phyloP scores from a whole-genome alignment of 257 asterid genomes.

The Primulina tabacum region DNA sequence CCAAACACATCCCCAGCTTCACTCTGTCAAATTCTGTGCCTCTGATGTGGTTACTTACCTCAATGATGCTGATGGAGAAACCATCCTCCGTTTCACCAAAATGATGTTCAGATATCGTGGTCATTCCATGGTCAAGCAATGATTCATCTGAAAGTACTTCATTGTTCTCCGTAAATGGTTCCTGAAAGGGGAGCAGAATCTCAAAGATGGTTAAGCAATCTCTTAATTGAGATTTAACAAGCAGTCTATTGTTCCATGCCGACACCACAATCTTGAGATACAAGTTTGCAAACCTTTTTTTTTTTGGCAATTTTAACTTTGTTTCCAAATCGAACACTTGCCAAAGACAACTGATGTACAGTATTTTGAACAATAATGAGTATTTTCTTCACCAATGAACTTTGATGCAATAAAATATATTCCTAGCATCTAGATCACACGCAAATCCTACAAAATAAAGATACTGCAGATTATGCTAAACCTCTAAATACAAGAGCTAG shows the following conservation, averaged over 20 bases:
- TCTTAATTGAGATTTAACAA: conserved; percentile 11
- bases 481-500: neutral
- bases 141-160: conserved; percentile 21
- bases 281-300: too few relatives aligned
- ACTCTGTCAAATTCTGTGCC: neutral
- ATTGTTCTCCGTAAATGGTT: conserved; percentile 17
- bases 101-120: conserved; percentile 48
- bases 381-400: neutral
- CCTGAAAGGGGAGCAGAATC: conserved; percentile 31
- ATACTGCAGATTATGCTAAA: neutral
- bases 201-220: conserved; percentile 22
- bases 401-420: neutral
- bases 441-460: neutral
- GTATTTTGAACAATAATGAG: neutral
- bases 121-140: conserved; percentile 44
- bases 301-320: neutral
- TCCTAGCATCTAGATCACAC: neutral
- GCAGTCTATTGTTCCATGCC: neutral
- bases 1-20: neutral
- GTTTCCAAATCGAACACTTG: neutral
- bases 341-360: neutral
- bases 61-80: conserved; percentile 62
- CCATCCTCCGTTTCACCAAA: conserved; percentile 47
- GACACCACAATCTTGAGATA: too few relatives aligned
- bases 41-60: conserved; percentile 38